Percentiles rank a stretch among this genome's conserved stretches.
Evolutionary conservation across 192 early-diverging fungal genomes (phyloP).

Genomic region (Dispira parvispora): DNA sequence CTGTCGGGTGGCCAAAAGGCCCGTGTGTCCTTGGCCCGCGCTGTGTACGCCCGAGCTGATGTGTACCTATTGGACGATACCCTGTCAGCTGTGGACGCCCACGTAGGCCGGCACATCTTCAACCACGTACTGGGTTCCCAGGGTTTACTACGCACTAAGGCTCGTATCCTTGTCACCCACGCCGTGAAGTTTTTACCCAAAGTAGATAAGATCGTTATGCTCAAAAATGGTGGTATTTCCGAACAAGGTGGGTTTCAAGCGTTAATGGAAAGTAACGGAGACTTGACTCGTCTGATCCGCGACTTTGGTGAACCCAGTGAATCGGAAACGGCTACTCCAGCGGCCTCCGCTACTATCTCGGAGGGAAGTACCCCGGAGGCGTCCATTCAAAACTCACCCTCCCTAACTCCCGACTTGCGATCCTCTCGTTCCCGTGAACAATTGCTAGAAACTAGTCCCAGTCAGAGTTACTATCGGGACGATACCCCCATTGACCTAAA

Average conservation of each 20-base stretch:
- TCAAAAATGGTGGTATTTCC: slow-evolving; percentile 50
- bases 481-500: background rate
- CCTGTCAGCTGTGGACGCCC: slow-evolving; percentile 46
- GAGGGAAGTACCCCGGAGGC: slow-evolving; percentile 2
- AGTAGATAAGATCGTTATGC: slow-evolving; percentile 45
- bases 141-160: slow-evolving; percentile 62
- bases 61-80: slow-evolving; percentile 62
- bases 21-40: slow-evolving; percentile 35
- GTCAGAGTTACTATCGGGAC: background rate
- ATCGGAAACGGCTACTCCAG: slow-evolving; percentile 8
- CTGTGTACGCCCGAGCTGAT: slow-evolving; percentile 80
- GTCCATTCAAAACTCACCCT: background rate
- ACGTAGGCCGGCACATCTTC: slow-evolving; percentile 66
- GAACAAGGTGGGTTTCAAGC: slow-evolving; percentile 49
- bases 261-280: slow-evolving; percentile 40
- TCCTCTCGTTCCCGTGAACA: background rate
- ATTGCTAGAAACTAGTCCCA: background rate
- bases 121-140: slow-evolving; percentile 73
- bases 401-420: background rate
- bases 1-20: slow-evolving; percentile 87
- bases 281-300: slow-evolving; percentile 45
- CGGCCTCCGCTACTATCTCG: background rate
- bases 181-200: slow-evolving; percentile 60
- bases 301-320: slow-evolving; percentile 39
- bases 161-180: slow-evolving; percentile 69